Conservation (phyloP, 495 filamentous ascomycete genomes). For the Bombardia bombarda region DNA sequence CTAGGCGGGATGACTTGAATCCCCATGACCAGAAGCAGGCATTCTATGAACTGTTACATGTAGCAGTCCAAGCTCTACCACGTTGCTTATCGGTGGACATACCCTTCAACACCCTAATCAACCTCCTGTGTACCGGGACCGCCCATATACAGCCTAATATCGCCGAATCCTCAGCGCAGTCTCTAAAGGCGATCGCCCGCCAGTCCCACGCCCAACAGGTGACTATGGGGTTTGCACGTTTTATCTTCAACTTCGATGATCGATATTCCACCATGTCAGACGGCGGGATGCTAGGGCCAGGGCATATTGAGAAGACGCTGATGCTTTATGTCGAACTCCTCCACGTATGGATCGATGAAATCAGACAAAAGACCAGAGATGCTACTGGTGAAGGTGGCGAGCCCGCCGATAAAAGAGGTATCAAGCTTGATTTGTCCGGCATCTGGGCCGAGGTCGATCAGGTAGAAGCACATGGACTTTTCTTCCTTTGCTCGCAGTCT, state of each 20-base stretch:
- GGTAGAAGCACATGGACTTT: constrained; percentile 93
- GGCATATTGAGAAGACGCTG: constrained; percentile 91
- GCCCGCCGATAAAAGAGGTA: constrained; percentile 48
- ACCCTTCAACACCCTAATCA: constrained; percentile 89
- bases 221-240: constrained; percentile 90
- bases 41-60: constrained; percentile 91
- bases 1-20: constrained; percentile 66
- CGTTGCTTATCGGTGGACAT: constrained; percentile 86
- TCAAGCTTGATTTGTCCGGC: constrained; percentile 79
- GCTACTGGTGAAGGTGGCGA: constrained; percentile 56
- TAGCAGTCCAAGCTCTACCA: constrained; percentile 90
- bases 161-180: constrained; percentile 83
- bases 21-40: constrained; percentile 81
- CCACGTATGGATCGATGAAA: constrained; percentile 94
- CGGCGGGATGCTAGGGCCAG: constrained; percentile 90
- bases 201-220: constrained; percentile 93
- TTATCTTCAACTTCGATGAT: constrained; percentile 97
- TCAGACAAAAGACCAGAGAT: constrained; percentile 75
- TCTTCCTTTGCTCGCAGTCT: constrained; percentile 96
- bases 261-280: constrained; percentile 97
- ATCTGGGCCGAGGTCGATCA: constrained; percentile 91
- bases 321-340: constrained; percentile 88
- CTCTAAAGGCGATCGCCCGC: constrained; percentile 87
- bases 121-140: constrained; percentile 91
- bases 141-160: constrained; percentile 92